phyloP scores from a whole-genome alignment of 2,329 filamentous ascomycete species.

The Exophiala bonariae region DNA sequence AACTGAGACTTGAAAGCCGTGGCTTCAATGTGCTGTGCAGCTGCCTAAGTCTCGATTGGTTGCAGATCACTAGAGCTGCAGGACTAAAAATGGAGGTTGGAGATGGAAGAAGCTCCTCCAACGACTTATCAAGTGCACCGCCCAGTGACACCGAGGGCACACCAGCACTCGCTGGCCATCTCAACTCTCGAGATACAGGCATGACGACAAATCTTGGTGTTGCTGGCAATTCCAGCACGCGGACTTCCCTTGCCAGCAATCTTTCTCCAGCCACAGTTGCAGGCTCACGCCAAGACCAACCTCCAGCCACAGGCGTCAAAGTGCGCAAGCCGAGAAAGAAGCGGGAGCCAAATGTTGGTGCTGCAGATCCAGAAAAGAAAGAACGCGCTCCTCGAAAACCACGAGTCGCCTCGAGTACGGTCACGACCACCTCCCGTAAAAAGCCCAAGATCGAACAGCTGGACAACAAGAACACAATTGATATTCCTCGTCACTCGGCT shows the following conservation, averaged over 20 bases:
- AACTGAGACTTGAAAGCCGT: constrained; percentile 4
- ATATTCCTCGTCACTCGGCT: constrained; percentile 11
- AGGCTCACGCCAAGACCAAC: constrained; percentile 30
- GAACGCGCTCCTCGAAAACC: constrained; percentile 26
- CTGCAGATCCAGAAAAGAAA: constrained; percentile 30
- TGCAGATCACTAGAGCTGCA: no score
- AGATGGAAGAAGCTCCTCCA: constrained; percentile 26
- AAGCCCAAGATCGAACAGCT: constrained; percentile 42
- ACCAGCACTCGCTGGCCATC: constrained; percentile 13
- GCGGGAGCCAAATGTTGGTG: constrained; percentile 31
- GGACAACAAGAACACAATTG: constrained; percentile 13
- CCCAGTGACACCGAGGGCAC: constrained; percentile 25
- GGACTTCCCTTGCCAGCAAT: constrained; percentile 16
- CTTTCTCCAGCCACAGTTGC: constrained; percentile 21
- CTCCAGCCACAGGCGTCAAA: constrained; percentile 12
- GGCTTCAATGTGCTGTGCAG: background rate
- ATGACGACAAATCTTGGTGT: constrained; percentile 16
- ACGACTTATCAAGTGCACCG: constrained; percentile 29
- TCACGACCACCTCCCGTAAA: constrained; percentile 47
- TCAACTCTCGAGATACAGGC: constrained; percentile 1
- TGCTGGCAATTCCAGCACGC: constrained; percentile 13
- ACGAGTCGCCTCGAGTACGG: constrained; percentile 28
- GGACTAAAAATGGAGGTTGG: constrained; percentile 22
- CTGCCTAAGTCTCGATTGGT: no score
- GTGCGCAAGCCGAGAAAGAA: constrained; percentile 35